Evolutionary conservation across 805 yeast species (phyloP).

Genomic region (Grigorovia humatica): DNA sequence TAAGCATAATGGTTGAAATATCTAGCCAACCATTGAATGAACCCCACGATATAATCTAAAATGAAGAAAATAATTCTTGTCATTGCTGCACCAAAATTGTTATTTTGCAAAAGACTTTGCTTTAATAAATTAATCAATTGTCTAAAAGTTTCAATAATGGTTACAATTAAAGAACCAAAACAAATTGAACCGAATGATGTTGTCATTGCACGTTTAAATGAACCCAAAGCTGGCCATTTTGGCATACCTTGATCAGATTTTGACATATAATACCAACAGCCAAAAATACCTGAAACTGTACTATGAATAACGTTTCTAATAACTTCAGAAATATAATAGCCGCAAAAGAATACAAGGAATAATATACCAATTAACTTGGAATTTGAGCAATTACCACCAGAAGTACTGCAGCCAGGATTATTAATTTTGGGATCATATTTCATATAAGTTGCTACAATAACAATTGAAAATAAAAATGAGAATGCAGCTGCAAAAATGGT

Average conservation of each 20-base stretch:
- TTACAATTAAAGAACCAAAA: slow-evolving; percentile 69
- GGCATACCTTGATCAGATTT: slow-evolving; percentile 73
- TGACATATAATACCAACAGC: slow-evolving; percentile 83
- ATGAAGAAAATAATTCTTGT: slow-evolving; percentile 44
- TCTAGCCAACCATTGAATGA: slow-evolving; percentile 68
- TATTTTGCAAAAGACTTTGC: slow-evolving; percentile 29
- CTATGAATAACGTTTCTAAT: slow-evolving; percentile 72
- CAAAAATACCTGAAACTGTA: slow-evolving; percentile 73
- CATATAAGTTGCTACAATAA: slow-evolving; percentile 66
- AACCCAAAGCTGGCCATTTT: slow-evolving; percentile 65
- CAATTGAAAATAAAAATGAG: slow-evolving; percentile 53
- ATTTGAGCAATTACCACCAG: slow-evolving; percentile 47
- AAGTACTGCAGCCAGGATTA: slow-evolving; percentile 42
- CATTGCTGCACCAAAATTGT: slow-evolving; percentile 41
- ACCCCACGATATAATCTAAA: slow-evolving; percentile 48
- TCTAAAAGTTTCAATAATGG: slow-evolving; percentile 57
- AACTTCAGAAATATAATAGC: slow-evolving; percentile 75
- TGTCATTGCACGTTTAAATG: slow-evolving; percentile 70
- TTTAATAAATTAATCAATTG: slow-evolving; percentile 44
- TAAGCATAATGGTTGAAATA: slow-evolving; percentile 89
- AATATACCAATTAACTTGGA: slow-evolving; percentile 58
- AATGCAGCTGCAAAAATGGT: slow-evolving; percentile 50
- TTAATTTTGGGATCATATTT: slow-evolving; percentile 52
- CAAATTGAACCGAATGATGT: slow-evolving; percentile 86
- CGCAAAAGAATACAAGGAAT: slow-evolving; percentile 70